Base-by-base conservation (phyloP, 352 stramenopile genomes). In the Blastocystis sp. region DNA sequence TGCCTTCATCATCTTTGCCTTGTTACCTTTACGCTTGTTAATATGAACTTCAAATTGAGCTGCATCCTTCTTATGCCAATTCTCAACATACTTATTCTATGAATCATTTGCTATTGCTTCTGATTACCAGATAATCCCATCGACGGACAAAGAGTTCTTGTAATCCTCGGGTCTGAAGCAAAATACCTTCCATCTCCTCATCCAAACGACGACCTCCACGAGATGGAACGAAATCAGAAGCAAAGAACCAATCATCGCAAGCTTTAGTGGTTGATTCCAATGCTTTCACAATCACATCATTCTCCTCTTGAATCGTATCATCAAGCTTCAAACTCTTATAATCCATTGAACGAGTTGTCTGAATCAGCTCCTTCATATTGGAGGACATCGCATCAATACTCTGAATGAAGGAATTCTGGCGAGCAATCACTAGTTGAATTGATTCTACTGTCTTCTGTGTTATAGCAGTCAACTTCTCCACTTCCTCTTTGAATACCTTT, bases 31-130 rank as follows among this genome's bases (percentile, higher is more conserved):
- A 11, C 77, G 59, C 52, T 87, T 87, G 39, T 75, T 74, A 21
- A 87, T 63, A 54, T 87, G 77, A 29, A 75, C 46, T 61, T 87
- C 77, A 54, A 87, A 87, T 24, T 75, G 59, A 29, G 77, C 77
- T 9, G 77, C 77, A 42, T 87, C 77, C 77, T 87, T 87, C 77
- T 87, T 87, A 54, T 87, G 77, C 77, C 77, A 87, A 24, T 66
- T 61, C 27, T 87, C 77, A 6, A 78, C 65, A 54, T 87, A 87
- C 16, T 54, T 32, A 27, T 87, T 87, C 77, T 87, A 87, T 1
- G 0, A 16, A 21, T 78, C 65, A 87, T n/a, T 14, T 4, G 19
- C 14, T 2, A 0, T 42, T 24, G 1, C 43, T 19, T 29, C 11
- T 0, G 29, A n/a, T n/a, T 42, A 87, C 77, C 37, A 87, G 56